Evolutionary conservation across 2,329 filamentous ascomycete genomes (phyloP).

Genomic region (Fusarium poae): DNA sequence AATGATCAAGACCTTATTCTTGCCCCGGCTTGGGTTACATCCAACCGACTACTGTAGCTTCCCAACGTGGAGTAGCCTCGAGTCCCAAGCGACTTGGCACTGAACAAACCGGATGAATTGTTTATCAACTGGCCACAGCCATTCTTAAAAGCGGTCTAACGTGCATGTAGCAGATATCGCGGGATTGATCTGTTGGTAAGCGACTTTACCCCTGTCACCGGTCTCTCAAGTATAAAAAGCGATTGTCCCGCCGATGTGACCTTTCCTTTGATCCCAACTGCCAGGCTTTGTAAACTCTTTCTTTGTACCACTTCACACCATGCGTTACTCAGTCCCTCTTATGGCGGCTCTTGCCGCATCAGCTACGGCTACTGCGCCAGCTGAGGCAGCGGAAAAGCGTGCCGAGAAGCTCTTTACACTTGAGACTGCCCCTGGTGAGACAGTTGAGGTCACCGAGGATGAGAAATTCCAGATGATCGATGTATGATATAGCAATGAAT

Average conservation of each 20-base stretch:
- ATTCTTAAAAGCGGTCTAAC: not conserved
- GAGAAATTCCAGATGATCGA: slow-evolving; percentile 41
- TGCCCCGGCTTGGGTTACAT: slow-evolving; percentile 10
- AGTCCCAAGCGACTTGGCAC: slow-evolving; percentile 21
- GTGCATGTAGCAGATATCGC: not conserved
- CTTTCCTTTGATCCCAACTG: not conserved
- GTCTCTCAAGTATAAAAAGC: not conserved
- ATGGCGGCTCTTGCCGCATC: slow-evolving; percentile 28
- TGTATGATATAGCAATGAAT: not conserved
- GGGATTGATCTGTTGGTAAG: not conserved
- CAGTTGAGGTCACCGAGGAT: slow-evolving; percentile 33
- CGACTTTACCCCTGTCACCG: not conserved
- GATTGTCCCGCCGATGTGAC: not conserved
- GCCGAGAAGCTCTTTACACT: slow-evolving; percentile 28
- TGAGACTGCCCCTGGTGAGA: slow-evolving; percentile 22
- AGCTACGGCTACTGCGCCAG: slow-evolving; percentile 15
- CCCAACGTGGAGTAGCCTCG: slow-evolving; percentile 21
- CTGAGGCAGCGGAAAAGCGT: not conserved
- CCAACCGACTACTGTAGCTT: slow-evolving; percentile 12
- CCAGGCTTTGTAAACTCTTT: not conserved
- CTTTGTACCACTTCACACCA: not conserved
- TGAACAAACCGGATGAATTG: not conserved
- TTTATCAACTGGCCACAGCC: not conserved
- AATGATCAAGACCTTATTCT: not conserved
- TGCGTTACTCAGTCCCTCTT: slow-evolving; percentile 34